Evolutionary conservation across 345 rosid species (phyloP).

Genomic region (Eucalyptus curtisii): DNA sequence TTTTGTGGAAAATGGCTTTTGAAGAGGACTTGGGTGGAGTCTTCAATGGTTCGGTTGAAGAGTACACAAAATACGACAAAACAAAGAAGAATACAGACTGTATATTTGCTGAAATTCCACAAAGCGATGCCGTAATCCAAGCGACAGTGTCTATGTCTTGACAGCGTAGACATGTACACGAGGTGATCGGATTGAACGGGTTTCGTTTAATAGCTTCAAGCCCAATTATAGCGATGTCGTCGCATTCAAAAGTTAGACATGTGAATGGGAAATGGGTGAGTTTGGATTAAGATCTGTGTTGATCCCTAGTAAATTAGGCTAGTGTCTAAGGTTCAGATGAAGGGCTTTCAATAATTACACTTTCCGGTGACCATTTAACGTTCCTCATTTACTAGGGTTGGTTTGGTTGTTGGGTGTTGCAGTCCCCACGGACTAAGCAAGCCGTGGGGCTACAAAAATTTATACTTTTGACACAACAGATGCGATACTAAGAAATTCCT

Average conservation of each 20-base stretch:
- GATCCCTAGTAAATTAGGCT: not conserved
- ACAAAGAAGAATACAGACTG: not conserved
- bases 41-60: not conserved
- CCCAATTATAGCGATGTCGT: not conserved
- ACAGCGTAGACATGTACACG: not conserved
- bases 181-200: not conserved
- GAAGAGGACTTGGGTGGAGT: not conserved
- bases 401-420: not conserved
- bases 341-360: not conserved
- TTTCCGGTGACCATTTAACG: not conserved
- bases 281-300: not conserved
- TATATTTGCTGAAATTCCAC: not conserved
- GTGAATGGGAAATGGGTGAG: not conserved
- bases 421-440: not conserved
- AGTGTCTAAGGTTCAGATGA: not conserved
- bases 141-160: not conserved
- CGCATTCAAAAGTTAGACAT: not conserved
- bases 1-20: not conserved
- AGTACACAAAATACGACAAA: not conserved
- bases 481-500: not conserved
- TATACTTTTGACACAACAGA: not conserved
- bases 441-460: not conserved
- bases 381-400: not conserved
- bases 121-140: not conserved
- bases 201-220: not conserved